Conservation (phyloP, 2,329 filamentous ascomycete genomes). For the Monosporascus sp. region DNA sequence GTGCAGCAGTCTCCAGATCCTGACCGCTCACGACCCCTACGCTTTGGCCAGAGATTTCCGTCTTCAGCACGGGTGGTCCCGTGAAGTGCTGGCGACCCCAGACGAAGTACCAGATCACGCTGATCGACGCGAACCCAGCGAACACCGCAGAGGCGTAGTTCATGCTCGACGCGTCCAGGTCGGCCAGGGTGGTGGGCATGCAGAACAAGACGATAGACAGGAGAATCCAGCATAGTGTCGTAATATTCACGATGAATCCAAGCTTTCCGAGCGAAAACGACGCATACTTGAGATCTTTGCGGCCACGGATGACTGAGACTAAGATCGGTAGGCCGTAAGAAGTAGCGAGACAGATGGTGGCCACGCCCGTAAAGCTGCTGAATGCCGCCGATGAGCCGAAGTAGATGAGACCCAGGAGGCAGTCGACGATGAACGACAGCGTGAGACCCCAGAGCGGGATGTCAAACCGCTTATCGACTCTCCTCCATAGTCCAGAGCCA, state of each 20-base stretch:
- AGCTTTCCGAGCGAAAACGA: conserved; percentile 65
- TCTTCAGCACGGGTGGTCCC: conserved; percentile 43
- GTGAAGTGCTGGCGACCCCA: conserved; percentile 60
- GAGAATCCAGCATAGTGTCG: conserved; percentile 65
- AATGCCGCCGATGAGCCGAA: conserved; percentile 74
- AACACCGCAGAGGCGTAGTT: conserved; percentile 66
- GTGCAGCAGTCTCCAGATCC: neutral
- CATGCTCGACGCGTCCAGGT: conserved; percentile 48
- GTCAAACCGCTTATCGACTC: conserved; percentile 59
- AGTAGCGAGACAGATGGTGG: conserved; percentile 70
- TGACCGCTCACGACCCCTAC: conserved; percentile 18
- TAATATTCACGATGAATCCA: conserved; percentile 62
- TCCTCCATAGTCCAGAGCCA: conserved; percentile 60
- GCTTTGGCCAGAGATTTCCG: conserved; percentile 13
- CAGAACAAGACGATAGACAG: conserved; percentile 70
- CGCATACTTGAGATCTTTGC: conserved; percentile 61
- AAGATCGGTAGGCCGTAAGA: conserved; percentile 74
- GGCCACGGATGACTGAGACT: conserved; percentile 61
- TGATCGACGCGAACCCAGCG: conserved; percentile 55
- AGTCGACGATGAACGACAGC: conserved; percentile 64
- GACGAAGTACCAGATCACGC: conserved; percentile 57
- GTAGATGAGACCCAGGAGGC: conserved; percentile 70
- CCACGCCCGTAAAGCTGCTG: conserved; percentile 74
- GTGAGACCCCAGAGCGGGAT: conserved; percentile 67
- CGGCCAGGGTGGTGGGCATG: conserved; percentile 62